Percentiles rank a stretch among this genome's conserved stretches.
These are phyloP conservation scores for Cryptosporidium andersoni DNA, from an alignment of 169 alveolate species.

Conservation along the genomic window DNA sequence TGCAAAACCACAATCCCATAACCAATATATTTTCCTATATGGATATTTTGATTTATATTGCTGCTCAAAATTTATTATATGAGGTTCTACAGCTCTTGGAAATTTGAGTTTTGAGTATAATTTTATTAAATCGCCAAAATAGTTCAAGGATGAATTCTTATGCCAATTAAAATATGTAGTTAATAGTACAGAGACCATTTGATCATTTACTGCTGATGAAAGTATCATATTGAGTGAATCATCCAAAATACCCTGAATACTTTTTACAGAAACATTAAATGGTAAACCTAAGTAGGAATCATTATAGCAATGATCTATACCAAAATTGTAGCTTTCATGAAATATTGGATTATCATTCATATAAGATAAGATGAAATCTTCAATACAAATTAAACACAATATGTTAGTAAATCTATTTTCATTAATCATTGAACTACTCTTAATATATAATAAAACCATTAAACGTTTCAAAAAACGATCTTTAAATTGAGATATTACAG, in stretches of 20 bases:
- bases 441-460: neutral
- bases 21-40: constrained; percentile 50
- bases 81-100: constrained; percentile 9
- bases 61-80: constrained; percentile 8
- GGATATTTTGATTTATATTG: constrained; percentile 28
- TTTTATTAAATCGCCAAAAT: neutral
- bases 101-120: constrained; percentile 6
- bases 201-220: neutral
- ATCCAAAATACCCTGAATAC: constrained; percentile 22
- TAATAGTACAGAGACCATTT: constrained; percentile 7
- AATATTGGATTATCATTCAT: constrained; percentile 1
- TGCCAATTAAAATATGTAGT: constrained; percentile 61
- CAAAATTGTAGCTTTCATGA: neutral
- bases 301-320: too few relatives aligned
- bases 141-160: neutral
- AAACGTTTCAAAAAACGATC: constrained; percentile 46
- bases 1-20: constrained; percentile 60
- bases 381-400: constrained; percentile 12
- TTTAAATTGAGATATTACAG: constrained; percentile 36
- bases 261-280: constrained; percentile 19
- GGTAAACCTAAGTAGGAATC: too few relatives aligned
- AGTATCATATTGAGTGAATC: constrained; percentile 14
- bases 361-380: constrained; percentile 21
- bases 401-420: constrained; percentile 9
- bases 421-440: neutral